Evolutionary conservation across 257 asterid genomes (phyloP).

Genomic region (Gentiana macrophylla): DNA sequence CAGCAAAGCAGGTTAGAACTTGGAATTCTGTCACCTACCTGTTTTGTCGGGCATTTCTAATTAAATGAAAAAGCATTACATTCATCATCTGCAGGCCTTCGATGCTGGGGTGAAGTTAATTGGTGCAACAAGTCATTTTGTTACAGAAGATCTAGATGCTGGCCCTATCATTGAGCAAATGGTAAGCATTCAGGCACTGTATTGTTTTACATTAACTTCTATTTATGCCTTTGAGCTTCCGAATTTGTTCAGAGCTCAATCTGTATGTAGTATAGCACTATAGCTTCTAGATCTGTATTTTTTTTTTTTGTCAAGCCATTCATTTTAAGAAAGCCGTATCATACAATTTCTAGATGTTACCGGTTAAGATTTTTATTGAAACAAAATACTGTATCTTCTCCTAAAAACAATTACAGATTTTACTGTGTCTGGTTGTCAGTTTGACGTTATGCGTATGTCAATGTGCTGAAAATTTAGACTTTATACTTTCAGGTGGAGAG

Average conservation of each 20-base stretch:
- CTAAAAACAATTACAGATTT: no score
- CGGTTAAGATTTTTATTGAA: no score
- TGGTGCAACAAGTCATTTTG: constrained; percentile 95
- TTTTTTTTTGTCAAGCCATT: neutral
- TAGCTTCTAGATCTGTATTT: neutral
- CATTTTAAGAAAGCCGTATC: neutral
- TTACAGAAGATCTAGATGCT: constrained; percentile 81
- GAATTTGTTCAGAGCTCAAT: neutral
- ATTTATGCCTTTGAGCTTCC: neutral
- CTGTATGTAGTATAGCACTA: neutral
- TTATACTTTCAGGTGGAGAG: constrained; percentile 67
- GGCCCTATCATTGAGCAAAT: constrained; percentile 97
- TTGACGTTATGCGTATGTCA: no score
- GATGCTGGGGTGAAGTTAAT: constrained; percentile 92
- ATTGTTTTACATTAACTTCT: constrained; percentile 3
- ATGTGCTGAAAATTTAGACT: neutral
- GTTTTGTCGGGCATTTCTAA: constrained; percentile 2
- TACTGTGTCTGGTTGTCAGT: no score
- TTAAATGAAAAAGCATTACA: constrained; percentile 5
- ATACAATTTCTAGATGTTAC: neutral
- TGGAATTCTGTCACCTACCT: neutral
- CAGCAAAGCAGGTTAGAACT: constrained; percentile 70
- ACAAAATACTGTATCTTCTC: no score
- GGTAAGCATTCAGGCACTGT: constrained; percentile 32
- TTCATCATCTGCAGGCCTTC: constrained; percentile 52